phyloP scores from a whole-genome alignment of 495 filamentous ascomycete species.

The Acidomyces sp. region DNA sequence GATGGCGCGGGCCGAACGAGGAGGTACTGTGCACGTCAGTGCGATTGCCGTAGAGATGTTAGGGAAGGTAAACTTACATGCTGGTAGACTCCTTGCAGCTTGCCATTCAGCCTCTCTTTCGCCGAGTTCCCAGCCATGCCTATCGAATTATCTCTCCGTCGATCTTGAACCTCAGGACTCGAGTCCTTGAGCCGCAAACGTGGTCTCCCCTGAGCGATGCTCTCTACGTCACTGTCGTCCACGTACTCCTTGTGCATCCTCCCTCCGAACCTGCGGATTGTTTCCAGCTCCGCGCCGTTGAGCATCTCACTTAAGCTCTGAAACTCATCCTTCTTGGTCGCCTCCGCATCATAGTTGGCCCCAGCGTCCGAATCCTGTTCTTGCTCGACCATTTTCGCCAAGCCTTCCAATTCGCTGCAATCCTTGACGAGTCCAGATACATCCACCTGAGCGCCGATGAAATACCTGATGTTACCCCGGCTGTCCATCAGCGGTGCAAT shows the following conservation, averaged over 20 bases:
- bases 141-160: not conserved
- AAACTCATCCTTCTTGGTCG: constrained; percentile 37
- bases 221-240: constrained; percentile 30
- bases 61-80: constrained; percentile 18
- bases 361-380: constrained; percentile 23
- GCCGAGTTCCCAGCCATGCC: not conserved
- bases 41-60: not conserved
- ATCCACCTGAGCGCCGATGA: constrained; percentile 54
- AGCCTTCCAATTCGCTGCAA: constrained; percentile 43
- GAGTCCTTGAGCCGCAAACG: constrained; percentile 29
- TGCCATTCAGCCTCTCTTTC: constrained; percentile 15
- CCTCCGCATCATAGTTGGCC: constrained; percentile 18
- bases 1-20: constrained; percentile 48
- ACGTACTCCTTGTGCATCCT: constrained; percentile 40
- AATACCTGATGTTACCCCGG: constrained; percentile 46
- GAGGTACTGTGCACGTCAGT: constrained; percentile 36
- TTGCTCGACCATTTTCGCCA: constrained; percentile 32
- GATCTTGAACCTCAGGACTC: constrained; percentile 13
- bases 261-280: constrained; percentile 41
- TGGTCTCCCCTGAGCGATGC: constrained; percentile 28
- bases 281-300: constrained; percentile 45
- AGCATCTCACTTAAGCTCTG: constrained; percentile 50
- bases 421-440: constrained; percentile 50
- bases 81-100: constrained; percentile 23
- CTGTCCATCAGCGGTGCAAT: constrained; percentile 49